These are phyloP conservation scores for Leishmania amazonensis DNA, from an alignment of 208 protist species.

Conservation along the genomic window DNA sequence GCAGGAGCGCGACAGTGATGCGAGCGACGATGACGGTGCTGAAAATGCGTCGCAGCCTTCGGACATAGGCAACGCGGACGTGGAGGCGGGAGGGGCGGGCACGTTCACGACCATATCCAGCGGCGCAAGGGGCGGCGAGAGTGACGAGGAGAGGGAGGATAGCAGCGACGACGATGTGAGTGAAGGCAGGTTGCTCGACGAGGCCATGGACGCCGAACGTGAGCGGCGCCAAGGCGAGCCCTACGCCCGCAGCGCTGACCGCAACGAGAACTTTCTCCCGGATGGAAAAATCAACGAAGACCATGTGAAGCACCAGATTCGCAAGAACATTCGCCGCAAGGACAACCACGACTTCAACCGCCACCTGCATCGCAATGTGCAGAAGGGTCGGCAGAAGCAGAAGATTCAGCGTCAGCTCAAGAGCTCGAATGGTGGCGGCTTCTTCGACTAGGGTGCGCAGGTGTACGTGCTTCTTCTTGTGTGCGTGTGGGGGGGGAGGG, in stretches of 20 bases:
- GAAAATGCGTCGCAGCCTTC: neutral
- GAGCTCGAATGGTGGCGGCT: conserved; percentile 47
- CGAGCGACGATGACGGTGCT: conserved; percentile 12
- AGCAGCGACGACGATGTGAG: conserved; percentile 36
- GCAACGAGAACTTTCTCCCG: conserved; percentile 69
- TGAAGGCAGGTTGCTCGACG: conserved; percentile 43
- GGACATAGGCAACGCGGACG: conserved; percentile 22
- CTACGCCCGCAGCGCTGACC: conserved; percentile 25
- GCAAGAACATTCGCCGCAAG: conserved; percentile 50
- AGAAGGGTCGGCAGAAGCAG: conserved; percentile 86
- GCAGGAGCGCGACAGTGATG: neutral
- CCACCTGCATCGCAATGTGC: conserved; percentile 82
- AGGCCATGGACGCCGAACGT: conserved; percentile 47
- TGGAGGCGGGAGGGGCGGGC: conserved; percentile 31
- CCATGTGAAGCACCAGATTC: conserved; percentile 70
- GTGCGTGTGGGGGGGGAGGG: neutral
- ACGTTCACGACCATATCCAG: conserved; percentile 15
- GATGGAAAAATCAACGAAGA: conserved; percentile 72
- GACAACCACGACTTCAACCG: conserved; percentile 80
- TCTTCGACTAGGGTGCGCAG: conserved; percentile 38
- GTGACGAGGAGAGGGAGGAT: conserved; percentile 19
- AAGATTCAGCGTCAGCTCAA: conserved; percentile 81
- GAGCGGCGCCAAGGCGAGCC: conserved; percentile 34
- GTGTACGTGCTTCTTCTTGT: neutral
- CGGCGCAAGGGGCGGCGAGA: conserved; percentile 3